Percentiles rank a stretch among this genome's conserved stretches.
Evolutionary conservation across 176 grass and related monocot species (phyloP).

Genomic region (Puya raimondii): DNA sequence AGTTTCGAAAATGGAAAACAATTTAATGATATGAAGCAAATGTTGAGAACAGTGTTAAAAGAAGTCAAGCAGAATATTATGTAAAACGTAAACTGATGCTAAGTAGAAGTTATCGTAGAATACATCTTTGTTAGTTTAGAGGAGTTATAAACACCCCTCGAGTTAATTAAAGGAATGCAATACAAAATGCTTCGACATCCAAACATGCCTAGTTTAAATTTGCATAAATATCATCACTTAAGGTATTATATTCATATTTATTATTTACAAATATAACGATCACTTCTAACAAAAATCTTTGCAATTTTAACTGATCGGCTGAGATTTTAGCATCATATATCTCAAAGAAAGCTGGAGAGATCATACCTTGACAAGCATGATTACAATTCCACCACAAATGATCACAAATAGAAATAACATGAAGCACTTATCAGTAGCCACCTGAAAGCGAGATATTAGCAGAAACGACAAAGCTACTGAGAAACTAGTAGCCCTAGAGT

Average conservation of each 20-base stretch:
- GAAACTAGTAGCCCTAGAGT: background rate
- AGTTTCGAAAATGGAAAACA: background rate
- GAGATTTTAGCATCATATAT: background rate
- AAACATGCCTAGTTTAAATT: too few species aligned
- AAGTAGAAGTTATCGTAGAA: background rate
- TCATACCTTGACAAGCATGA: slow-evolving; percentile 23
- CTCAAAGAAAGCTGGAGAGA: background rate
- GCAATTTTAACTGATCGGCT: background rate
- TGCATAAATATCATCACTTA: background rate
- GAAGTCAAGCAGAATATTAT: background rate
- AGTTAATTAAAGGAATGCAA: too few species aligned
- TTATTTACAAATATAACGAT: background rate
- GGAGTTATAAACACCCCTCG: too few species aligned
- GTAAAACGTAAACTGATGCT: background rate
- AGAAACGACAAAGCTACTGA: background rate
- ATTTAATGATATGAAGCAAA: background rate
- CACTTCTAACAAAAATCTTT: background rate
- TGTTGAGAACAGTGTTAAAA: background rate
- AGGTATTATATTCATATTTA: background rate
- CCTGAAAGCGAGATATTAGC: slow-evolving; percentile 5
- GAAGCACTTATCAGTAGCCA: slow-evolving; percentile 30
- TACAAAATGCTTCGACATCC: too few species aligned
- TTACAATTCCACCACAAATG: slow-evolving; percentile 21
- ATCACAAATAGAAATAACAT: slow-evolving; percentile 22
- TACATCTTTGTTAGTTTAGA: too few species aligned